Evolutionary conservation across 1,284 basidiomycete species (phyloP), one percentile per base, ranked within the genome.

Genomic region (Cerioporus squamosus): DNA sequence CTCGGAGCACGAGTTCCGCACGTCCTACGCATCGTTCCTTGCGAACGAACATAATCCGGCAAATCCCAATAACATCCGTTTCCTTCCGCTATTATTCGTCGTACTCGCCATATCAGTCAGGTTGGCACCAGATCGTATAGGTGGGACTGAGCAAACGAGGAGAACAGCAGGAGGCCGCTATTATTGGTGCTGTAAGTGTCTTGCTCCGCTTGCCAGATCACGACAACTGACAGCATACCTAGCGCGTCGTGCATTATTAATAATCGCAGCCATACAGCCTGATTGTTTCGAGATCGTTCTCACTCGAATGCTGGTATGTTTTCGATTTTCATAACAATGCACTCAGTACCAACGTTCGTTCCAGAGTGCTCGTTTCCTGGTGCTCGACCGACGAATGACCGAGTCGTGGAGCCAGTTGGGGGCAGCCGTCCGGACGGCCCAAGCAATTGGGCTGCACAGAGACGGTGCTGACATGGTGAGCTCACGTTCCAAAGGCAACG

Each of bases 371-470:
- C 87, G 96, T 53, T 97, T 97, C 75, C 80, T 97, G 53, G 94
- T 94, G 2, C 89, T 96, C 68, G 90, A 94, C 69, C 85, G 93
- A 42, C 86, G 92, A 53, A 92, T 94, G 65, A 94, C 93, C 5
- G 95, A 97, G 75, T 95, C 94, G 69, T 98, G 96, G 95, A 95
- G 93, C 70, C 93, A 96, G 68, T 80, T 98, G 12, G 95, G 95
- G 47, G 94, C 94, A 1, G 94, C 94, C 40, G 88, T 98, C 18
- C 81, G 95, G 53, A 97, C 95, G 15, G 96, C 95, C 12, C 95
- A 97, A 71, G 95, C 95, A 1, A 86, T 98, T 40, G 96, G 95
- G 17, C 76, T 98, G 36, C 95, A 98, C 74, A 83, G 96, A 54
- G 95, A 98, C 72, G 93, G 93, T 14, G 84, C 88, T n/a, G 89